phyloP scores from a whole-genome alignment of 139 green algal genomes.

The Yamagishiella unicocca region DNA sequence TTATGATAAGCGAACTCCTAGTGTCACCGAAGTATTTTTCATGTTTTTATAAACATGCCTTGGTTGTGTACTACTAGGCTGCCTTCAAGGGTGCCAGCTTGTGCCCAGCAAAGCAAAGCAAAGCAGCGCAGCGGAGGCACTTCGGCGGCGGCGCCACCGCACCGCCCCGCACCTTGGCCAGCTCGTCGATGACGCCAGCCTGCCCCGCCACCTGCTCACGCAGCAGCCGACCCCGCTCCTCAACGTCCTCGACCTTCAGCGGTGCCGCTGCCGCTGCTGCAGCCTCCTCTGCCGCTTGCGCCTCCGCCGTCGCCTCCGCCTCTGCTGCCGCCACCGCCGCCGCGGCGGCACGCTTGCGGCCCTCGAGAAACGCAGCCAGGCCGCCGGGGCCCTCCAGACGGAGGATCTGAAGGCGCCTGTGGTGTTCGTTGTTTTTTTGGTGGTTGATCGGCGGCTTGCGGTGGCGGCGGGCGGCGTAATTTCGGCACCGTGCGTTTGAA shows the following conservation, averaged over 20 bases:
- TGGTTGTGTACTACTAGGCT: too few species aligned
- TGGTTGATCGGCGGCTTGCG: too few species aligned
- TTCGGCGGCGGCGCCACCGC: too few species aligned
- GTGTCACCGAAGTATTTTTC: too few species aligned
- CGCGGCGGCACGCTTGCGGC: not conserved
- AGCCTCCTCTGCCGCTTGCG: not conserved
- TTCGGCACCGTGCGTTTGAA: too few species aligned
- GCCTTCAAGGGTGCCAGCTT: too few species aligned
- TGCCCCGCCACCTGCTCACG: not conserved
- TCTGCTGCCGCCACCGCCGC: not conserved
- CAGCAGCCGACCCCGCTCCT: not conserved
- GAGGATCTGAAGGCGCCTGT: slow-evolving; percentile 19
- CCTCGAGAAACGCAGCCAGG: not conserved
- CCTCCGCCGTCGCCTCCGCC: not conserved
- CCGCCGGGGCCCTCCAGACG: not conserved
- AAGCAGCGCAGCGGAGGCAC: too few species aligned
- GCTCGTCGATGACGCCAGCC: not conserved
- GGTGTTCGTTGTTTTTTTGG: too few species aligned
- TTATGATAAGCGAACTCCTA: too few species aligned
- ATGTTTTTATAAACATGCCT: too few species aligned
- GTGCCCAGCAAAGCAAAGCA: too few species aligned
- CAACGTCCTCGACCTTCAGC: not conserved
- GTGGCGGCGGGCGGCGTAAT: too few species aligned
- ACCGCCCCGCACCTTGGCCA: not conserved
- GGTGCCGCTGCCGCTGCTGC: not conserved